These are phyloP conservation scores for Gremmenia infestans DNA, from an alignment of 2,329 filamentous ascomycete species.

Conservation along the genomic window DNA sequence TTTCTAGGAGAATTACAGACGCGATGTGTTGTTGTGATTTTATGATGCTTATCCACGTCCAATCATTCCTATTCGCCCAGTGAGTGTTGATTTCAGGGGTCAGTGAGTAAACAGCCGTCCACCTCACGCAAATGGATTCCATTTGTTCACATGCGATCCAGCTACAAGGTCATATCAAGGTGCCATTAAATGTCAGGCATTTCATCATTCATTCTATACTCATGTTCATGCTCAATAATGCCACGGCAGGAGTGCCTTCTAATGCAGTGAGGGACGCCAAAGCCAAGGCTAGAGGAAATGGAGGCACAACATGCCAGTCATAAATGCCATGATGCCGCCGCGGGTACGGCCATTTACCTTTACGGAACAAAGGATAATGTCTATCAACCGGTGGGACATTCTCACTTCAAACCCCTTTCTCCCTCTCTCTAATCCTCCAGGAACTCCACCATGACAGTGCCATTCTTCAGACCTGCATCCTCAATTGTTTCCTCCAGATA, in stretches of 20 bases:
- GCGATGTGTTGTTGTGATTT: constrained; percentile 14
- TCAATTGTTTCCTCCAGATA: constrained; percentile 68
- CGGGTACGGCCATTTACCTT: no score
- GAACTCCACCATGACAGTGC: constrained; percentile 93
- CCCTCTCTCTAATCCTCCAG: constrained; percentile 43
- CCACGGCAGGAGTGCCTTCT: constrained; percentile 3
- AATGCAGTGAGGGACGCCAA: constrained; percentile 4
- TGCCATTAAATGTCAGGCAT: not conserved
- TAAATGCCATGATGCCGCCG: not conserved
- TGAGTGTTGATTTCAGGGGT: not conserved
- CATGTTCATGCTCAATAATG: not conserved
- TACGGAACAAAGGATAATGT: no score
- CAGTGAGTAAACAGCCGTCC: not conserved
- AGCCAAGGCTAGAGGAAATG: not conserved
- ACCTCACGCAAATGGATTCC: not conserved
- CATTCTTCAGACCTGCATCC: constrained; percentile 82
- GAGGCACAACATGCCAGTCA: not conserved
- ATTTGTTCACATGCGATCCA: not conserved
- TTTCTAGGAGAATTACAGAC: not conserved
- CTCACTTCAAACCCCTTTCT: not conserved
- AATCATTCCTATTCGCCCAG: constrained; percentile 8
- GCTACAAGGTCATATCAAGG: not conserved
- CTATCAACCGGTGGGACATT: not conserved
- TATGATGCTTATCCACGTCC: constrained; percentile 9
- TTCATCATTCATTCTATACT: constrained; percentile 8